A percentile compares a stretch with the other conserved stretches of the same genome.
phyloP scores from a whole-genome alignment of 441 rosid genomes.

The Populus hybrid region DNA sequence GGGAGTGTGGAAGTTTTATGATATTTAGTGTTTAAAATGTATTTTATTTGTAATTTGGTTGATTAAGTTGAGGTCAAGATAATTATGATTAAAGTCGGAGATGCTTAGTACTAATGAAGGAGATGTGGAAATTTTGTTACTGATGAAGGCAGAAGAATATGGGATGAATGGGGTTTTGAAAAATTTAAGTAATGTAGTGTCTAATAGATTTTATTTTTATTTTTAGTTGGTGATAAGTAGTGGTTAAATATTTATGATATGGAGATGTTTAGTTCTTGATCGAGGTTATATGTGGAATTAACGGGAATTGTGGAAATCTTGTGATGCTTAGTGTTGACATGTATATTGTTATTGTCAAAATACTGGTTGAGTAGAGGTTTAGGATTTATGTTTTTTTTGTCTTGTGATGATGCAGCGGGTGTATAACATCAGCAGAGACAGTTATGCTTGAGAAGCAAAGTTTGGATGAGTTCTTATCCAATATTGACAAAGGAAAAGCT shows the following conservation, averaged over 20 bases:
- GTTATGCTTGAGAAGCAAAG: slow-evolving; percentile 98
- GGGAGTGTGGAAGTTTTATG: not conserved
- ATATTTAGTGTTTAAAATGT: not conserved
- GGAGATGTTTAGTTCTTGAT: not conserved
- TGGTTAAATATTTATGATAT: too few species aligned
- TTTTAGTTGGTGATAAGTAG: too few species aligned
- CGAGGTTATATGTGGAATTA: not conserved
- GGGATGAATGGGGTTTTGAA: too few species aligned
- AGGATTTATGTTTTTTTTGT: slow-evolving; percentile 12
- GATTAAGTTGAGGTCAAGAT: not conserved
- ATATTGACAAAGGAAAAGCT: slow-evolving; percentile 53
- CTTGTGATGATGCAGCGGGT: slow-evolving; percentile 53
- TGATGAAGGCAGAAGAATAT: too few species aligned
- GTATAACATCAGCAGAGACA: slow-evolving; percentile 96
- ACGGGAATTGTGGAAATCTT: not conserved
- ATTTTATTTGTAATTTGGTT: too few species aligned
- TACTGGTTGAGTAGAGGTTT: not conserved
- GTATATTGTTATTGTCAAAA: not conserved
- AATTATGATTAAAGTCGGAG: not conserved
- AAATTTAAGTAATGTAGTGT: too few species aligned
- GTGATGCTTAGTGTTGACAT: not conserved
- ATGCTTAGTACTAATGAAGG: not conserved
- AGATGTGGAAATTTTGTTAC: not conserved
- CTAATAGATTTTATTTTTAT: too few species aligned
- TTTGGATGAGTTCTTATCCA: slow-evolving; percentile 77